Conservation (phyloP, 176 grass and related monocot genomes). For the Tuctoria greenei region DNA sequence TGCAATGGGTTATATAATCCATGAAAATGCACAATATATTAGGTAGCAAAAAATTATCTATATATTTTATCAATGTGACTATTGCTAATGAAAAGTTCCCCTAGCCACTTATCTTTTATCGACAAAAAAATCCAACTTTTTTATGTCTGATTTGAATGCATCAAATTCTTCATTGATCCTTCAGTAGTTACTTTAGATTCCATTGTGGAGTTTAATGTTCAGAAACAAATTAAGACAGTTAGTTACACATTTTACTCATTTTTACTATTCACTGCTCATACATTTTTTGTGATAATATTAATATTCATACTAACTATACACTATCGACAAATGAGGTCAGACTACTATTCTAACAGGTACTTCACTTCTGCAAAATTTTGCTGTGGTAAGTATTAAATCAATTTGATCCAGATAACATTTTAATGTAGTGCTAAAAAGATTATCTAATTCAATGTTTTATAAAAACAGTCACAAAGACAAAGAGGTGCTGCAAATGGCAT, state of each 20-base stretch:
- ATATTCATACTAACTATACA: not conserved
- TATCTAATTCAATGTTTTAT: not conserved
- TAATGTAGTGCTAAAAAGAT: not conserved
- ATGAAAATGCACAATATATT: not conserved
- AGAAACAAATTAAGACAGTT: too few species aligned
- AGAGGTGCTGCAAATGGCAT: conserved; percentile 65
- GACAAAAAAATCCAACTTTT: not conserved
- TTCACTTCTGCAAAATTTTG: conserved; percentile 75
- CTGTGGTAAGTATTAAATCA: conserved; percentile 52
- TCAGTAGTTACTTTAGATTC: not conserved
- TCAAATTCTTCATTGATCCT: not conserved
- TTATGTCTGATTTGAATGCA: not conserved
- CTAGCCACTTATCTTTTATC: too few species aligned
- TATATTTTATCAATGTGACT: not conserved
- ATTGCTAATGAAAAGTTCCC: not conserved
- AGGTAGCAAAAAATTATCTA: not conserved
- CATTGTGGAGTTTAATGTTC: too few species aligned
- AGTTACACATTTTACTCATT: too few species aligned
- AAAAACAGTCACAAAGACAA: conserved; percentile 58
- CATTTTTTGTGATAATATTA: too few species aligned
- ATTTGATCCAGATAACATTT: not conserved
- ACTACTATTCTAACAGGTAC: conserved; percentile 56
- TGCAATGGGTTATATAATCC: not conserved
- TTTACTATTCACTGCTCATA: too few species aligned
- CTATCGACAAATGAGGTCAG: conserved; percentile 46